Evolutionary conservation across 2,329 filamentous ascomycete genomes (phyloP), one percentile per base, ranked within the genome.

Genomic region (Immersiporthe knoxdaviesiana): DNA sequence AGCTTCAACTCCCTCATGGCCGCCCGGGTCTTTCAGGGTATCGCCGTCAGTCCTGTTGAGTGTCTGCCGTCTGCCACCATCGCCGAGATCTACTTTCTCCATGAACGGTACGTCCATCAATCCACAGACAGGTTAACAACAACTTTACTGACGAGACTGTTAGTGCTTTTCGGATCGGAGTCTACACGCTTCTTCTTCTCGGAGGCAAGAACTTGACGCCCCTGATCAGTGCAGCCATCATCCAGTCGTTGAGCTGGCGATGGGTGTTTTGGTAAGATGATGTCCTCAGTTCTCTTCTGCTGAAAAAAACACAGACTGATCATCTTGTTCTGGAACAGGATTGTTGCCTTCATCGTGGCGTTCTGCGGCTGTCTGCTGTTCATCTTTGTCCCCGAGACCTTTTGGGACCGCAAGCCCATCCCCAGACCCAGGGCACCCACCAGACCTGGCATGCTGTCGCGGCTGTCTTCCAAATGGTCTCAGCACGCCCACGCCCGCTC

Each of bases 1-100:
- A 93, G 84, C 74, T 97, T 95, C 76, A 79, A 85, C 1, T 97
- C 93, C 12, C 84, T 98, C 50, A 84, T 97, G 7, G 79, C 94
- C 11, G 95, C 93, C 35, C 87, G 95, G 66, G 89, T 98, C 62
- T 91, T 97, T 71, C 93, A 97, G 78, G 96, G 95, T 3, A 84
- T 97, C 12, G 91, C 94, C 0, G 90, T 97, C 63, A 96, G 92
- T 73, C 93, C 94, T 0, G 93, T 97, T 11, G 95, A 98, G 78
- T 97, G 94, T 76, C 85, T 98, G 39, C 95, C 95, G 0, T 97
- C 93, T 5, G 94, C 95, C 21, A 97, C 94, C 0, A 95, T 98
- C 75, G 94, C 94, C 3, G 95, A 98, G 79, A 97, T 98, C 70
- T 98, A 94, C 82, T 97, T 97, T 76, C 84, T 98, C 27, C 95